A percentile compares a stretch with the other conserved stretches of the same genome.
phyloP scores from a whole-genome alignment of 768 basidiomycete species.

The Lentinula detonsa region DNA sequence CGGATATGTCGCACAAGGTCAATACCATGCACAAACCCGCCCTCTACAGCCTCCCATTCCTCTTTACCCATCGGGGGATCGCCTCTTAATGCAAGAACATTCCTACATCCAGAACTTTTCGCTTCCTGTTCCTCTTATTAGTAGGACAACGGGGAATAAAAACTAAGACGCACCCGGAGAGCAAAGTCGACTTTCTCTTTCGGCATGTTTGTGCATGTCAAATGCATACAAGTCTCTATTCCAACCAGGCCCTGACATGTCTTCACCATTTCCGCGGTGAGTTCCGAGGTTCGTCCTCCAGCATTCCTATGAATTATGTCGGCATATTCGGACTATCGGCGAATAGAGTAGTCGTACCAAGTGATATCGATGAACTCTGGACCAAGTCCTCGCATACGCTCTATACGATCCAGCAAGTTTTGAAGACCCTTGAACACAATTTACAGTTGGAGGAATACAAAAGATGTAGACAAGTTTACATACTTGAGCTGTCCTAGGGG shows the following conservation, averaged over 20 bases:
- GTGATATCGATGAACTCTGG: slow-evolving; percentile 99
- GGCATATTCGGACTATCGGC: not conserved
- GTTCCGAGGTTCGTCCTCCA: slow-evolving; percentile 90
- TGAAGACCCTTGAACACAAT: slow-evolving; percentile 61
- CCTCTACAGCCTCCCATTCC: slow-evolving; percentile 89
- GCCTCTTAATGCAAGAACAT: slow-evolving; percentile 89
- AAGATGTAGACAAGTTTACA: slow-evolving; percentile 9
- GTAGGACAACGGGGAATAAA: not conserved
- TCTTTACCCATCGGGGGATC: slow-evolving; percentile 88
- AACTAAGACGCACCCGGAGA: slow-evolving; percentile 53
- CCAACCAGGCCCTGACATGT: slow-evolving; percentile 91
- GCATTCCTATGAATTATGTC: slow-evolving; percentile 66
- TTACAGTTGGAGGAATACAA: slow-evolving; percentile 4
- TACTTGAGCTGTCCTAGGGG: slow-evolving; percentile 92
- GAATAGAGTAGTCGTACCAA: slow-evolving; percentile 44
- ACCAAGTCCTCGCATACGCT: slow-evolving; percentile 91
- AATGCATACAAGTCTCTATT: slow-evolving; percentile 96
- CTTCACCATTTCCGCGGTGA: slow-evolving; percentile 91
- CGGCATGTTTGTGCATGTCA: slow-evolving; percentile 99
- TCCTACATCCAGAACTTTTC: slow-evolving; percentile 82
- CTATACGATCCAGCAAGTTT: slow-evolving; percentile 97
- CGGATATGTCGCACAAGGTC: slow-evolving; percentile 91
- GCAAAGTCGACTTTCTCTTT: slow-evolving; percentile 91
- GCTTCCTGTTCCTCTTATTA: slow-evolving; percentile 57
- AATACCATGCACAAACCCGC: slow-evolving; percentile 84